Evolutionary conservation across 139 green algal species (phyloP).

Genomic region (Tetradesmus lagerheimii): DNA sequence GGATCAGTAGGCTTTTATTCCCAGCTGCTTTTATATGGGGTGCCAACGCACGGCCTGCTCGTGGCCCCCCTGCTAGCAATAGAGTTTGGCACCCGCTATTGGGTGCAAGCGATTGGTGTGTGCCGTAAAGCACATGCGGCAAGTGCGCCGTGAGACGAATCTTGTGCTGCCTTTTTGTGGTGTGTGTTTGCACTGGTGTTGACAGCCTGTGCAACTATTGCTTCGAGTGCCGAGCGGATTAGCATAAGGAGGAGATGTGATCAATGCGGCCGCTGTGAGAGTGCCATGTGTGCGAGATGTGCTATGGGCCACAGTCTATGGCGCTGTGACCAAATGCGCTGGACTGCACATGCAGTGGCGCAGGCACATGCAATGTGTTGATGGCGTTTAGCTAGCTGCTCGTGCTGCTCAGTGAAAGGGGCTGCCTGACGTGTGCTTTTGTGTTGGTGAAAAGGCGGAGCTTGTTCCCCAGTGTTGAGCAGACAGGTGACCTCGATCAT

Average conservation of each 20-base stretch:
- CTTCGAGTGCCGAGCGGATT: not conserved
- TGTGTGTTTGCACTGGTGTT: not conserved
- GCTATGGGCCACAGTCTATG: not conserved
- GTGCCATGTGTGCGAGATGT: not conserved
- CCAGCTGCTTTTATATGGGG: not conserved
- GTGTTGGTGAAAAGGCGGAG: not conserved
- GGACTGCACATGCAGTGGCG: too few relatives aligned
- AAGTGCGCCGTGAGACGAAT: not conserved
- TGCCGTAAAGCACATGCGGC: not conserved
- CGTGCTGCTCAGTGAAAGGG: too few relatives aligned
- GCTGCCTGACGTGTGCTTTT: not conserved
- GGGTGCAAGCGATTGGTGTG: not conserved
- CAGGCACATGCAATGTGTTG: too few relatives aligned
- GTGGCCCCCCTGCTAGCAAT: not conserved
- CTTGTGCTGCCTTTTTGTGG: not conserved
- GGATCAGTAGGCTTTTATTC: not conserved
- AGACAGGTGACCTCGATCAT: not conserved
- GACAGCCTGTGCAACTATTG: not conserved
- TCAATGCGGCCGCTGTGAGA: not conserved
- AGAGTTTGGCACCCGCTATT: not conserved
- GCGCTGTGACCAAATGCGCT: not conserved
- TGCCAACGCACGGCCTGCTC: not conserved
- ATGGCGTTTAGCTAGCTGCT: too few relatives aligned
- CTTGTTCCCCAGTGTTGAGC: not conserved
- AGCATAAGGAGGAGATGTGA: not conserved